A percentile compares a stretch with the other conserved stretches of the same genome.
Evolutionary conservation across 2,329 filamentous ascomycete genomes (phyloP).

Genomic region (Aureobasidium sp.): DNA sequence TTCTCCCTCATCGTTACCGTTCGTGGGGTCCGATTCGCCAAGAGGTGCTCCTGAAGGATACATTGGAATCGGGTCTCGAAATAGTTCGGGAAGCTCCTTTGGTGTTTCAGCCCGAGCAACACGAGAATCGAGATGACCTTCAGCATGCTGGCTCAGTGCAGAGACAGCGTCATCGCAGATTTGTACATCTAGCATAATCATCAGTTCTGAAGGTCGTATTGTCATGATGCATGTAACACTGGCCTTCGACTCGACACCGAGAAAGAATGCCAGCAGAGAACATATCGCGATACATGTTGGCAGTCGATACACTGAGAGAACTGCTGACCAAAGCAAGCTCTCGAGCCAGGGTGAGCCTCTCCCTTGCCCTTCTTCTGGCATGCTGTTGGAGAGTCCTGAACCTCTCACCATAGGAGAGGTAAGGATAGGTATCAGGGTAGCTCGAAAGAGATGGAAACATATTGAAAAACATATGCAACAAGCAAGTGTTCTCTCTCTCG

Average conservation of each 20-base stretch:
- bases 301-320: background rate
- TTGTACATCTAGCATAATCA: background rate
- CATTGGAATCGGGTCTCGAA: background rate
- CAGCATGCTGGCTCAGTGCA: background rate
- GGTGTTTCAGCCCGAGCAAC: background rate
- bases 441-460: background rate
- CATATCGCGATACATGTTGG: background rate
- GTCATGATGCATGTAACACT: background rate
- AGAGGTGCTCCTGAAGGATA: background rate
- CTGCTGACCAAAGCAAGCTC: background rate
- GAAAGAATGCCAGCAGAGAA: background rate
- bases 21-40: background rate
- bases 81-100: background rate
- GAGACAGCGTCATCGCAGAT: background rate
- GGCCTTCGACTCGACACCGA: background rate
- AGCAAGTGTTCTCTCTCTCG: background rate
- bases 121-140: background rate
- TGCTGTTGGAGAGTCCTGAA: background rate
- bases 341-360: background rate
- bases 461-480: background rate
- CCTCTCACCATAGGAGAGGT: background rate
- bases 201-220: background rate
- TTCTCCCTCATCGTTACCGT: background rate
- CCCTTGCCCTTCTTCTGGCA: background rate
- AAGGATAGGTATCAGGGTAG: background rate